Conservation (phyloP, 2,329 filamentous ascomycete genomes). For the Paecilomyces sp. region DNA sequence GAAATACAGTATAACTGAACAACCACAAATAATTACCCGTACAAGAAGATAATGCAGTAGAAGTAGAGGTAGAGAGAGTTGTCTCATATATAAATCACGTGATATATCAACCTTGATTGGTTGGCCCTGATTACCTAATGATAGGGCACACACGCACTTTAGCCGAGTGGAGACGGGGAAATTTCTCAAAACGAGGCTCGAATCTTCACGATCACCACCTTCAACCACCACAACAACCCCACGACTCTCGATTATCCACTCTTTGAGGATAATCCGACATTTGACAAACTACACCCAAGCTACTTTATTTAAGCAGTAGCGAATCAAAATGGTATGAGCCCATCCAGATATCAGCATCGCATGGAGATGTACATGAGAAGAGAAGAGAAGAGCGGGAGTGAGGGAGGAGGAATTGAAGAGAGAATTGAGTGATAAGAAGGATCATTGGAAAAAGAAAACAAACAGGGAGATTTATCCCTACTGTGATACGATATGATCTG, state of each 20-base stretch:
- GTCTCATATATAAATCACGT: conserved; percentile 10
- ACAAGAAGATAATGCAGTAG: background rate
- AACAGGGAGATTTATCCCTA: no score
- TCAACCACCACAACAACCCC: conserved; percentile 3
- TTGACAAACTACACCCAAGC: conserved; percentile 21
- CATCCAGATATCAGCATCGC: background rate
- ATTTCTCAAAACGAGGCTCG: conserved; percentile 14
- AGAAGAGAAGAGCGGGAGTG: background rate
- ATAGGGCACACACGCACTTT: conserved; percentile 21
- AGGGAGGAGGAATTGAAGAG: background rate
- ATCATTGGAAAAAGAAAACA: no score
- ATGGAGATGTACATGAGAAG: no score
- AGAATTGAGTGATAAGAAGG: no score
- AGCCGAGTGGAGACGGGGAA: conserved; percentile 19
- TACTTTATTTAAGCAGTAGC: conserved; percentile 11
- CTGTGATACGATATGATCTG: no score
- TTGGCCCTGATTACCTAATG: conserved; percentile 12
- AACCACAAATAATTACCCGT: no score
- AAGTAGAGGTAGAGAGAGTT: background rate
- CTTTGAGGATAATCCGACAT: conserved; percentile 51
- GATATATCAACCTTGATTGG: conserved; percentile 10
- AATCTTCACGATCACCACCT: conserved; percentile 12
- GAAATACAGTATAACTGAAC: background rate
- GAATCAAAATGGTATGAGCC: conserved; percentile 39
- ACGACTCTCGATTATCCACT: conserved; percentile 19